Evolutionary conservation across 2,329 filamentous ascomycete species (phyloP), one percentile per base, ranked within the genome.

Genomic region (Alternaria angustiovoidea): DNA sequence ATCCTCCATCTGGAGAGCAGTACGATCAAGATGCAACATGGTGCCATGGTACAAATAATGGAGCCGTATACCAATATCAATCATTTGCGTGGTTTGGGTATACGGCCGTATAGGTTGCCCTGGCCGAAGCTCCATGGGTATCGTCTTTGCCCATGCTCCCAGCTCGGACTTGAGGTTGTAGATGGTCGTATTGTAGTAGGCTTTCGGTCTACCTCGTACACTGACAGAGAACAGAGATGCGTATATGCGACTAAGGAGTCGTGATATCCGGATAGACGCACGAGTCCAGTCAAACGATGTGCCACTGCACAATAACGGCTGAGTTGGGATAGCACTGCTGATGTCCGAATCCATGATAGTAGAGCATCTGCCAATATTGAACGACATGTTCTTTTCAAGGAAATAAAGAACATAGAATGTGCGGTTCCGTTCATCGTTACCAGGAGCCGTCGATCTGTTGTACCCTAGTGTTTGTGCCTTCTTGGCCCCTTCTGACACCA

Each of bases 371-470:
- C 73, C 67, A 7, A 62, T 64, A 32, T 71, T 68, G 51, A 81
- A 80, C 30, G 65, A 74, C 0, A 62, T 59, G 7, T 70, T 68
- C 49, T 81, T 81, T 47, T 82, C 80, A 18, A 81, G 41, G 9
- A 67, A 66, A 52, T 81, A 81, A 16, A 81, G 68, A 0, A 79
- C 75, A 79, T 80, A 82, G 52, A 82, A 82, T 0, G 74, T 75
- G 41, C 70, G 65, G 28, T 72, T 64, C 12, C 60, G 57, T 24
- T 57, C 34, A 22, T 58, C 61, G 39, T 63, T 47, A 55, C 55
- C 63, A 32, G 34, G 58, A 28, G 32, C 61, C 55, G 61, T 51
- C 4, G 66, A 57, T 44, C 72, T 73, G 34, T 77, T 74, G 55
- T 75, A 78, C 2, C 74, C 68, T 11, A 78, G 63, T 1, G 59